phyloP scores from a whole-genome alignment of 768 basidiomycete genomes.

The Psilocybe tampanensis region DNA sequence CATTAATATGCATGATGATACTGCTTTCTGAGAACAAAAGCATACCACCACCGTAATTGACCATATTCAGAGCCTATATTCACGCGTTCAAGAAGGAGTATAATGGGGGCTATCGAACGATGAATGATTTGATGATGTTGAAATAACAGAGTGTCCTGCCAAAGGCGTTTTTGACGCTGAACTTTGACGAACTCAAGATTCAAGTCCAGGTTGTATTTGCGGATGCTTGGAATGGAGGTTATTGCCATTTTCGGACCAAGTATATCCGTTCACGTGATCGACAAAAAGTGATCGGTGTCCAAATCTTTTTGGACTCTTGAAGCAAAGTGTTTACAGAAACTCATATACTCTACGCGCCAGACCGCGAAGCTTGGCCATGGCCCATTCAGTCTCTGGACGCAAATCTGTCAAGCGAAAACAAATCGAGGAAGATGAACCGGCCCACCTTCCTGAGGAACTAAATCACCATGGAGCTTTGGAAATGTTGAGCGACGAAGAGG shows the following conservation, averaged over 20 bases:
- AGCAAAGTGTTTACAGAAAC: background rate
- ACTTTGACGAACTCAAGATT: slow-evolving; percentile 7
- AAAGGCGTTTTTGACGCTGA: slow-evolving; percentile 6
- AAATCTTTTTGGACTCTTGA: slow-evolving; percentile 22
- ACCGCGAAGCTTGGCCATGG: background rate
- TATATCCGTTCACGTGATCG: slow-evolving; percentile 14
- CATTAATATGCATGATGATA: slow-evolving; percentile 6
- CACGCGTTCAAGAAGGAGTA: background rate
- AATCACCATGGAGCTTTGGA: slow-evolving; percentile 54
- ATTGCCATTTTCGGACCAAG: slow-evolving; percentile 5
- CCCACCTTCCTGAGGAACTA: slow-evolving; percentile 29
- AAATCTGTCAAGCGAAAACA: slow-evolving; percentile 63
- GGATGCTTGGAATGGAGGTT: slow-evolving; percentile 8
- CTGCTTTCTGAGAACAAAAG: slow-evolving; percentile 1
- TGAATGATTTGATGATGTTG: background rate
- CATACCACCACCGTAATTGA: slow-evolving; percentile 87
- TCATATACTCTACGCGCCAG: background rate
- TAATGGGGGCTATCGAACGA: background rate
- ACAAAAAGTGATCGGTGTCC: slow-evolving; percentile 22
- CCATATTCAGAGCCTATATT: slow-evolving; percentile 48
- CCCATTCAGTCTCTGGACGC: slow-evolving; percentile 30
- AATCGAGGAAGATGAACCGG: slow-evolving; percentile 38
- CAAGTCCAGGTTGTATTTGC: slow-evolving; percentile 10
- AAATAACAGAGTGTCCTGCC: background rate
- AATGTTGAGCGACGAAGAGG: slow-evolving; percentile 78